These are phyloP conservation scores for Picea sitchensis DNA, from an alignment of 75 land plant species.

Conservation along the genomic window DNA sequence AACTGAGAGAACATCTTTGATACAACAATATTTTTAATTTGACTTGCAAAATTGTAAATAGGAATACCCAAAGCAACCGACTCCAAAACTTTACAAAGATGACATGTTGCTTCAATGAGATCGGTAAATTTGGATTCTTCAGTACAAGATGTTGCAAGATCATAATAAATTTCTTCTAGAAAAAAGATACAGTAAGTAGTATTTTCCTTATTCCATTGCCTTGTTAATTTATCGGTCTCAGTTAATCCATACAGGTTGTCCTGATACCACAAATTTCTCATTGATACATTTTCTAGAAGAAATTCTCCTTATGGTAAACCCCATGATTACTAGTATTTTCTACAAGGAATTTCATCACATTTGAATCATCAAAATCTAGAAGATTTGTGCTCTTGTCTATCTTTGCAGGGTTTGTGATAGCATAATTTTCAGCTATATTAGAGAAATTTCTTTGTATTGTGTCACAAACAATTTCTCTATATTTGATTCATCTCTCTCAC, in stretches of 20 bases:
- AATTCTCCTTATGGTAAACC: slow-evolving; percentile 60
- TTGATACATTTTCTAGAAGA: slow-evolving; percentile 64
- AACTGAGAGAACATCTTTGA: not conserved
- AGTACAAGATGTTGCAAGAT: slow-evolving; percentile 39
- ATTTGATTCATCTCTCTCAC: slow-evolving; percentile 65
- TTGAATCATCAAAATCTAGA: slow-evolving; percentile 27
- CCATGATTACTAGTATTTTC: slow-evolving; percentile 59
- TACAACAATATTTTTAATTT: not conserved
- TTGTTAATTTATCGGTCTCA: slow-evolving; percentile 74
- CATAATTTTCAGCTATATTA: slow-evolving; percentile 8
- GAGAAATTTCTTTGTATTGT: slow-evolving; percentile 12
- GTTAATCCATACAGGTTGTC: slow-evolving; percentile 43
- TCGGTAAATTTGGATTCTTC: slow-evolving; percentile 24
- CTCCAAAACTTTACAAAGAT: slow-evolving; percentile 81
- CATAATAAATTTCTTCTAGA: slow-evolving; percentile 80
- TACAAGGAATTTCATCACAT: slow-evolving; percentile 52
- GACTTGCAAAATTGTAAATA: not conserved
- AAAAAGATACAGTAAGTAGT: slow-evolving; percentile 70
- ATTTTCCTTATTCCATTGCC: too few species aligned
- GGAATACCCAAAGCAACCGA: slow-evolving; percentile 43
- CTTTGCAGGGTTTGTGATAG: slow-evolving; percentile 12
- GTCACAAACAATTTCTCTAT: slow-evolving; percentile 24
- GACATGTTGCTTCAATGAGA: slow-evolving; percentile 71
- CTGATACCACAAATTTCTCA: slow-evolving; percentile 24
- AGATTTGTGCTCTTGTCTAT: slow-evolving; percentile 13